Evolutionary conservation across 2,329 filamentous ascomycete genomes (phyloP), one percentile per base, ranked within the genome.

Genomic region (Macroventuria anomochaeta): DNA sequence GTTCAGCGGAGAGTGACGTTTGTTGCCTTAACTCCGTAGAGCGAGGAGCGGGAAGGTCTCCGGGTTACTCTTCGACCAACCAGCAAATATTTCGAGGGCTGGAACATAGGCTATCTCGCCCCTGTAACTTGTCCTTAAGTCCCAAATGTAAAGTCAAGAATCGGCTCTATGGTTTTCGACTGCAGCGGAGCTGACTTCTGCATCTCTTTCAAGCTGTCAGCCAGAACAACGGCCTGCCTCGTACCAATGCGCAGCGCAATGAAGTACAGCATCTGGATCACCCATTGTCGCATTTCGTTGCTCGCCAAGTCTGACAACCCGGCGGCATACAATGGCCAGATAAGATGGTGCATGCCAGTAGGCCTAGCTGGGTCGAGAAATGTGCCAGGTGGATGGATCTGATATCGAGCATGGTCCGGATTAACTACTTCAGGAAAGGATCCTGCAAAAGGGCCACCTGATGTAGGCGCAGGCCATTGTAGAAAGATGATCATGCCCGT

Each of bases 401-500:
- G 57, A 41, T 47, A 61, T 18, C 33, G 55, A 5, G 33, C 33
- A 20, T 50, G 39, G 2, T 58, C 13, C 4, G 32, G 21, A 12
- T 12, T 36, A 5, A 37, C 15, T 1, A 28, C 7, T 2, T 32
- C 42, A 10, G 29, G 20, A 2, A 20, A 18, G n/a, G 20, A 17
- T 17, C 21, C 41, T 10, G 33, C 18, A 10, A 13, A 20, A 10
- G 37, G 4, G 12, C n/a, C 28, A n/a, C 18, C 8, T 2, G 29
- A 7, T 5, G 8, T 21, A 2, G 38, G 18, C 12, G 29, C 39
- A 3, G 44, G 29, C 26, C 36, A 43, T 28, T 55, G 39, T 3
- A 67, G 67, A 21, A 68, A 71, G 11, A 61, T 55, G 5, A 70
- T 42, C 55, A 71, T 69, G 7, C 68, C 69, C 3, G 58, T 65